Evolutionary conservation across 139 green algal genomes (phyloP).

Genomic region (Chlamydomonas urium): DNA sequence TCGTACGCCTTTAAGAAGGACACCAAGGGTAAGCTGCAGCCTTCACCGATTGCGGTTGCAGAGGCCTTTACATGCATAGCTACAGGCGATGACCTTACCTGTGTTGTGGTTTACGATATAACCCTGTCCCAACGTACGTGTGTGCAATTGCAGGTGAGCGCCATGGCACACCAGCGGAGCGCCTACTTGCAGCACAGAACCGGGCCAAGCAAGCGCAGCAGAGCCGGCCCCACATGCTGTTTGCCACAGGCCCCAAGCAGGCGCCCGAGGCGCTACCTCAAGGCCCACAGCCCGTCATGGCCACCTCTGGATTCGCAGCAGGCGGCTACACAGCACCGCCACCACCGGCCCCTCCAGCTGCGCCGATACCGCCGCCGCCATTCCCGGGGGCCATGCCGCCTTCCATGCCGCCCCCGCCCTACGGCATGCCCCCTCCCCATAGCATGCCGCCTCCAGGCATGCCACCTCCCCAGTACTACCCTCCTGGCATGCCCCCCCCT

Average conservation of each 20-base stretch:
- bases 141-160: slow-evolving; percentile 66
- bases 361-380: neutral
- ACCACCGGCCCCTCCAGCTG: neutral
- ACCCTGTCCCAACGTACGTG: neutral
- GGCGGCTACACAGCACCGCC: neutral
- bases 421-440: neutral
- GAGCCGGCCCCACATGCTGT: slow-evolving; percentile 81
- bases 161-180: slow-evolving; percentile 91
- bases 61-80: neutral
- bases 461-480: neutral
- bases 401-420: neutral
- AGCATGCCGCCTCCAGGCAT: neutral
- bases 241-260: slow-evolving; percentile 68
- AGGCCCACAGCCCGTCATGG: slow-evolving; percentile 1
- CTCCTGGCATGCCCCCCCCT: slow-evolving; percentile 8
- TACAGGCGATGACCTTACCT: neutral
- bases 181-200: slow-evolving; percentile 83
- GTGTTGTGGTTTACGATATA: neutral
- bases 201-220: slow-evolving; percentile 42
- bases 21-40: slow-evolving; percentile 59
- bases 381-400: neutral
- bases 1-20: slow-evolving; percentile 98
- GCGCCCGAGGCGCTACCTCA: neutral
- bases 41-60: neutral
- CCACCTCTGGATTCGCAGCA: slow-evolving; percentile 1